These are phyloP conservation scores for Raffaelea ambrosiae DNA, from an alignment of 2,329 filamentous ascomycete species.

Conservation along the genomic window DNA sequence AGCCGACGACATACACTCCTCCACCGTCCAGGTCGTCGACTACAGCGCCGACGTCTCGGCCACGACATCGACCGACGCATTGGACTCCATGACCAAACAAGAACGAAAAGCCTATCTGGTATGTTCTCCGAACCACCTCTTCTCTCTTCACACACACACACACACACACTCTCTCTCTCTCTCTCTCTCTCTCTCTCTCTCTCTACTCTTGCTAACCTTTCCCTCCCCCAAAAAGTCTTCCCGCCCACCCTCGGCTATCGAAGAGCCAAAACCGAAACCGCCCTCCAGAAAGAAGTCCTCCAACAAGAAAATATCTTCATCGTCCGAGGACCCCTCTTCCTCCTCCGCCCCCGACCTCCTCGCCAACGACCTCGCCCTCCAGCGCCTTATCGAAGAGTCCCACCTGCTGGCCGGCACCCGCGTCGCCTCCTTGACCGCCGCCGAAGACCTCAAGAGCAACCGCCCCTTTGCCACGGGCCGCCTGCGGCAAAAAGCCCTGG, in stretches of 20 bases:
- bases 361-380: constrained; percentile 86
- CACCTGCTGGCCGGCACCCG: constrained; percentile 61
- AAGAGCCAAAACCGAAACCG: constrained; percentile 6
- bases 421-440: constrained; percentile 25
- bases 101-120: constrained; percentile 77
- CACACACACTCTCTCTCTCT: too few relatives aligned
- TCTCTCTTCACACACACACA: constrained; percentile 4
- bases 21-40: constrained; percentile 52
- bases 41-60: constrained; percentile 36
- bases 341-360: constrained; percentile 59
- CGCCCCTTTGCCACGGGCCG: constrained; percentile 51
- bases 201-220: too few relatives aligned
- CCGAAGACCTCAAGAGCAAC: constrained; percentile 12
- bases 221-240: too few relatives aligned
- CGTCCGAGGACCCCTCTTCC: constrained; percentile 41
- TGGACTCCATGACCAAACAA: constrained; percentile 47
- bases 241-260: constrained; percentile 29
- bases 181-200: too few relatives aligned
- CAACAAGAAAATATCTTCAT: constrained; percentile 7
- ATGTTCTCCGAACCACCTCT: constrained; percentile 4
- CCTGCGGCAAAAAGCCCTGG: constrained; percentile 71
- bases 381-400: constrained; percentile 83
- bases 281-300: constrained; percentile 18
- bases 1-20: constrained; percentile 13
- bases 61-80: constrained; percentile 13